Percentiles rank a stretch among this genome's conserved stretches.
phyloP scores from a whole-genome alignment of 2,329 filamentous ascomycete genomes.

The Fusarium penzigii region DNA sequence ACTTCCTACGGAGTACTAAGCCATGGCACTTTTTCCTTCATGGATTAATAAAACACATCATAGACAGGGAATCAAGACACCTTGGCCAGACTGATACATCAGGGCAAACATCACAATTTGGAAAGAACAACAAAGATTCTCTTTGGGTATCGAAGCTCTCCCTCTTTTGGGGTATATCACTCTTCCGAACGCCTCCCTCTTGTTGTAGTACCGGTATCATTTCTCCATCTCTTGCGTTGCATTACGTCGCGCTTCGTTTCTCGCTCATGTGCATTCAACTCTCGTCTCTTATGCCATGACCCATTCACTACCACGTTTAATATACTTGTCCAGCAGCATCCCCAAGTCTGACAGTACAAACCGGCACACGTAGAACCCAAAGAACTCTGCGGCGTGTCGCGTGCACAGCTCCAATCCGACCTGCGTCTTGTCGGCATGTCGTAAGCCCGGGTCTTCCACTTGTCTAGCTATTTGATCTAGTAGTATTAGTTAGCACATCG shows the following conservation, averaged over 20 bases:
- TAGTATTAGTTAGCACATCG: conserved; percentile 24
- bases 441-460: conserved; percentile 90
- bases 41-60: too few species aligned
- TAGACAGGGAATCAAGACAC: neutral
- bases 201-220: conserved; percentile 21
- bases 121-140: conserved; percentile 27
- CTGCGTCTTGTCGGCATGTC: conserved; percentile 89
- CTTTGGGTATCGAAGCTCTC: conserved; percentile 30
- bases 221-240: conserved; percentile 9
- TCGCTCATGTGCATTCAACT: conserved; percentile 18
- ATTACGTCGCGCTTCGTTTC: conserved; percentile 4
- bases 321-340: conserved; percentile 89
- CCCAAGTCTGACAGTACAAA: conserved; percentile 88
- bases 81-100: too few species aligned
- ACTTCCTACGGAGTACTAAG: too few species aligned
- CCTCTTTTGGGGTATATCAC: conserved; percentile 20
- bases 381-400: conserved; percentile 94
- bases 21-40: too few species aligned
- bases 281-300: conserved; percentile 48
- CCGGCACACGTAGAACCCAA: conserved; percentile 93
- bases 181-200: conserved; percentile 18
- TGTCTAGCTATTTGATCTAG: conserved; percentile 93
- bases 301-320: conserved; percentile 97
- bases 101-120: conserved; percentile 9
- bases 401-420: conserved; percentile 93